phyloP scores from a whole-genome alignment of 768 basidiomycete genomes.

The Tylopilus sp. region DNA sequence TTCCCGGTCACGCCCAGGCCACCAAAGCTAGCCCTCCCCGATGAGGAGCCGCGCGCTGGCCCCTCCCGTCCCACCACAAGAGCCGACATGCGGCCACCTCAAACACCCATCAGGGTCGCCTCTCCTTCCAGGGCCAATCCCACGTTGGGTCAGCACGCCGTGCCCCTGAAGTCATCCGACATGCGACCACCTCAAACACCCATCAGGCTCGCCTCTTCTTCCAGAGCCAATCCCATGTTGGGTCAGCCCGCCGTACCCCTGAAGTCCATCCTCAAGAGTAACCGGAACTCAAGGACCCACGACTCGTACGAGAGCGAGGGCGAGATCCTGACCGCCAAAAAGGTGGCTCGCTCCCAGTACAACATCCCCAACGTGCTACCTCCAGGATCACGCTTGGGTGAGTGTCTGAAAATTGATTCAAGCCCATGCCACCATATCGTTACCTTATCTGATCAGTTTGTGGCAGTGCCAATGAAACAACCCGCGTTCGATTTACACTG shows the following conservation, averaged over 20 bases:
- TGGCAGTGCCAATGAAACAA: conserved; percentile 37
- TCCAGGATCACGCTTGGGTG: conserved; percentile 26
- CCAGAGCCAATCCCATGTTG: conserved; percentile 21
- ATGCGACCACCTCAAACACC: conserved; percentile 21
- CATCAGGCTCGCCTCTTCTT: conserved; percentile 6
- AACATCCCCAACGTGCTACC: conserved; percentile 21
- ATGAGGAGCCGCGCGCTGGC: not conserved
- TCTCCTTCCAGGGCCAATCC: conserved; percentile 20
- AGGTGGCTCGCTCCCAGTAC: conserved; percentile 18
- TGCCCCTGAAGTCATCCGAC: conserved; percentile 25
- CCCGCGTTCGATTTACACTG: conserved; percentile 44
- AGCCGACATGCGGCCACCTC: not conserved
- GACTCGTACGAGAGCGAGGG: conserved; percentile 32
- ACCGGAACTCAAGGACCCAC: not conserved
- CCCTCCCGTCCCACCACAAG: conserved; percentile 15
- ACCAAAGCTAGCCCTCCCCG: conserved; percentile 16
- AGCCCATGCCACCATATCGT: not conserved
- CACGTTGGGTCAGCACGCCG: conserved; percentile 19
- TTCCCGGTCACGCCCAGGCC: conserved; percentile 26
- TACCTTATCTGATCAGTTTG: conserved; percentile 29
- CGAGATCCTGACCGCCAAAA: conserved; percentile 22
- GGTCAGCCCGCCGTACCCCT: conserved; percentile 23
- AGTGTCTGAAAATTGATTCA: conserved; percentile 3
- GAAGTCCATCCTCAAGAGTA: conserved; percentile 31
- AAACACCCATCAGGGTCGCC: not conserved